These are phyloP conservation scores for Xylaria sp. DNA, from an alignment of 2,329 filamentous ascomycete genomes.

Conservation along the genomic window DNA sequence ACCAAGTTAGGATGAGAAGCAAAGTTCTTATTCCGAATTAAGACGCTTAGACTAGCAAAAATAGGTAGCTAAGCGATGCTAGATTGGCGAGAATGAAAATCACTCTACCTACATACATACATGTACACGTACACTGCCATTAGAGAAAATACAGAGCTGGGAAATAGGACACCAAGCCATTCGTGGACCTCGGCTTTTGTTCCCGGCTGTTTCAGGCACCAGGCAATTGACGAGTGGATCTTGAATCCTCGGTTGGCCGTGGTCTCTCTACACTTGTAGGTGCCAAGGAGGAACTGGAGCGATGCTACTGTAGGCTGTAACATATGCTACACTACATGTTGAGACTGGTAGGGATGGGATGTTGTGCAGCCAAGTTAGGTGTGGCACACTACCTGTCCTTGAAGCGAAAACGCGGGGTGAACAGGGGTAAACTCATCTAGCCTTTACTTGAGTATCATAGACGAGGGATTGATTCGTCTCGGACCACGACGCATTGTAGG, in stretches of 20 bases:
- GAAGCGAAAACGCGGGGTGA: conserved; percentile 29
- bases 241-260: background rate
- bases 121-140: background rate
- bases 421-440: conserved; percentile 8
- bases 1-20: background rate
- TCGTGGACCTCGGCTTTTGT: conserved; percentile 1
- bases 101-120: background rate
- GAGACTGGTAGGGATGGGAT: background rate
- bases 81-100: background rate
- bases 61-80: background rate
- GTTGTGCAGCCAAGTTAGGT: conserved; percentile 1
- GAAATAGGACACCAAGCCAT: background rate
- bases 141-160: no score
- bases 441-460: background rate
- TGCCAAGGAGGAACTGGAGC: background rate
- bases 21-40: background rate
- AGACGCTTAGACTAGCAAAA: background rate
- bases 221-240: conserved; percentile 5
- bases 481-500: background rate
- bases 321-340: background rate
- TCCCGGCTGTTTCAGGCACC: conserved; percentile 23
- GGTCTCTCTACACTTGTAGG: background rate
- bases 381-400: background rate
- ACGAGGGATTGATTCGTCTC: background rate
- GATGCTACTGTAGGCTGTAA: conserved; percentile 4